phyloP scores from a whole-genome alignment of 352 stramenopile species.

The Pythium phragmiticola region DNA sequence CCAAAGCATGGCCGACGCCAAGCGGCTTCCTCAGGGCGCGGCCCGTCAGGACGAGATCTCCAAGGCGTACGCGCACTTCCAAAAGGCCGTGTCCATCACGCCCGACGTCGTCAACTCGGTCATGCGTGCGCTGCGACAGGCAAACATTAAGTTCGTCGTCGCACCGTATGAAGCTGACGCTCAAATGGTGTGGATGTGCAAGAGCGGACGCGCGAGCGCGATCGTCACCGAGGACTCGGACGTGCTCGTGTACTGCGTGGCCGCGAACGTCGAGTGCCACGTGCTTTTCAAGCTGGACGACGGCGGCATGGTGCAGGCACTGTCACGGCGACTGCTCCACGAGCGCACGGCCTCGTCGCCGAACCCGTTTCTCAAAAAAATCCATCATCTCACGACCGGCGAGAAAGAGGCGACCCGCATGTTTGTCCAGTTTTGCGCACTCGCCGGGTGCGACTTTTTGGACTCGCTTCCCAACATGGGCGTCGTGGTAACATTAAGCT shows the following conservation, averaged over 20 bases:
- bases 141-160: slow-evolving; percentile 56
- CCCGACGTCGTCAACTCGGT: slow-evolving; percentile 57
- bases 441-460: slow-evolving; percentile 76
- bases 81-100: slow-evolving; percentile 66
- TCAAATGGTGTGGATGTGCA: slow-evolving; percentile 84
- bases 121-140: slow-evolving; percentile 48
- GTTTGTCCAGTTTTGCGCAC: slow-evolving; percentile 78
- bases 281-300: slow-evolving; percentile 78
- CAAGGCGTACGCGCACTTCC: slow-evolving; percentile 60
- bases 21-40: slow-evolving; percentile 38
- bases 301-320: slow-evolving; percentile 50
- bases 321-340: slow-evolving; percentile 59
- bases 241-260: slow-evolving; percentile 74
- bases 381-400: slow-evolving; percentile 54
- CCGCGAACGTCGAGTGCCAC: slow-evolving; percentile 42
- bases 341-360: slow-evolving; percentile 37
- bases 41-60: slow-evolving; percentile 53
- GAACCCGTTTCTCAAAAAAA: slow-evolving; percentile 63
- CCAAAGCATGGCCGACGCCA: slow-evolving; percentile 47
- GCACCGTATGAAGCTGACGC: slow-evolving; percentile 76
- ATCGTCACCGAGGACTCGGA: slow-evolving; percentile 86
- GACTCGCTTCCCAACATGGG: slow-evolving; percentile 77
- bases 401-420: slow-evolving; percentile 64
- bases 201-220: slow-evolving; percentile 44
- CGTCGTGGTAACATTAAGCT: slow-evolving; percentile 45